Base-by-base conservation (phyloP, 495 filamentous ascomycete genomes). In the Penicillium pulvis region DNA sequence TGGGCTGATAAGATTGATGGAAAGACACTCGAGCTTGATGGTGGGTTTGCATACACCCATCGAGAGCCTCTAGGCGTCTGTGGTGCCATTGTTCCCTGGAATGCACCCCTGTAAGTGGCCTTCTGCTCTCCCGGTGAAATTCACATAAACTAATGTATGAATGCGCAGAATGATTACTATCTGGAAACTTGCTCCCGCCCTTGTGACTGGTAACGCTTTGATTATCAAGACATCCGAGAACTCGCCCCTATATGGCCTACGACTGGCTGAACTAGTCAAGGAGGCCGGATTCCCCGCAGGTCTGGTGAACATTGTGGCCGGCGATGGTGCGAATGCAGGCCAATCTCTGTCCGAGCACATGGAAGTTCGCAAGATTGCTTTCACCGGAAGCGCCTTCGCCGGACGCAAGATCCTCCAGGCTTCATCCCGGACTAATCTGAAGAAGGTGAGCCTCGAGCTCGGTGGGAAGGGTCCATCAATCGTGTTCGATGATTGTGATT, bases 211-310 rank as follows among this genome's bases (percentile, higher is more conserved):
- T 0, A 86, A 87, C 65, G 76, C 75, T 2, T 74, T 97, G 53
- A 87, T 98, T 64, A 76, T 98, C 58, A 98, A 98, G 76, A 87
- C 92, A 9, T 95, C 93, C 0, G 93, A 98, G 75, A 85, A 90
- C 56, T 91, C 96, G 51, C 93, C 93, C 3, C 90, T 94, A 12
- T 92, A 90, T 20, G 87, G 86, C 41, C 93, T 93, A 84, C 92
- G 91, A 63, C 75, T 96, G 19, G 93, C 88, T 26, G 86, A 92
- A 62, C 79, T 97, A 11, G 86, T 85, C 46, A 81, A 86, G 59
- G 87, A 97, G 74, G 92, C 92, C 12, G 92, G 93, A 4, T 88
- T 97, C 70, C 93, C 93, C 26, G 77, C 87, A 4, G 93, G 93
- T 33, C 91, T 96, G 7, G 77, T 98, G 47, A 95, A 95, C 71